Evolutionary conservation across 345 rosid species (phyloP), one percentile per base, ranked within the genome.

Genomic region (Cardamine resedifolia): DNA sequence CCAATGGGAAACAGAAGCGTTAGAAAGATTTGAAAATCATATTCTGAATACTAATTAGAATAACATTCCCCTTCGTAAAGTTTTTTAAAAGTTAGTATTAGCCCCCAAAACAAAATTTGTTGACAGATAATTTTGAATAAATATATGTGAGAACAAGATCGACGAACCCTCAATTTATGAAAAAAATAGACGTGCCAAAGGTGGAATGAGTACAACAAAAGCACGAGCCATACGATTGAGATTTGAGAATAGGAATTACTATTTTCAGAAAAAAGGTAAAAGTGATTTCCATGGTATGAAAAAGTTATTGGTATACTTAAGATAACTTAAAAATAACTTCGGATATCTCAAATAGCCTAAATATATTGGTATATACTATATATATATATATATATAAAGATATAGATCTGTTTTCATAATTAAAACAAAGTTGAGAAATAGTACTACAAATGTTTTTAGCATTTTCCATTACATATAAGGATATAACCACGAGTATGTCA

Each of bases 171-270:
- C 41, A 20, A 43, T 44, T 1, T 26, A 43, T 18, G 21, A 55
- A 44, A 41, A 41, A 68, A 68, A 55, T 28, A 41, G 62, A 55
- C 72, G 41, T 68, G 28, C 61, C 50, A 26, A 15, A 27, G 53
- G 53, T 6, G 56, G 31, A 20, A 43, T 43, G 23, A 19, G 5
- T 41, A 28, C 63, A 55, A 28, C 41, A 18, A 68, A 39, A 55
- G 28, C 36, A 55, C 47, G 41, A 12, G n/a, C 28, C 72, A 26
- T 26, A 28, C 24, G 43, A 56, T 55, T 56, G 16, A 56, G 49
- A 60, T 49, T 26, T 26, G 27, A 26, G 27, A 26, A 26, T 10
- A 57, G 5, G 10, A 19, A 20, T 34, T 34, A 36, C 41, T 58
- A 34, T 11, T 36, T 20, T 18, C 4, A 28, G 38, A n/a, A 27